Evolutionary conservation across 257 asterid species (phyloP), one percentile per base, ranked within the genome.

Genomic region (Solanum chaucha): DNA sequence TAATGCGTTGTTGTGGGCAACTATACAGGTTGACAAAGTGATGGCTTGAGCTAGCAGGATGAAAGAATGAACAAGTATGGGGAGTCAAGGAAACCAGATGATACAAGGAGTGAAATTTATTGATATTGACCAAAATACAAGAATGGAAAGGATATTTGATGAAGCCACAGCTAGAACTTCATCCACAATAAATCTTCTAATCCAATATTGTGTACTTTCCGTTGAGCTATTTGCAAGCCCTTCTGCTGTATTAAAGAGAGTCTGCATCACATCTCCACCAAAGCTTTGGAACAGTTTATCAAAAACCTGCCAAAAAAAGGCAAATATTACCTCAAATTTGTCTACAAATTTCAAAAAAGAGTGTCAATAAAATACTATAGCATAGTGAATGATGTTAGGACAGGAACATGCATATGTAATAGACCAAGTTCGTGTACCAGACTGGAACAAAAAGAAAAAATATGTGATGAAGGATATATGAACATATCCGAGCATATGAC

Each of bases 31-130:
- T 35, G 99, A 96, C 90, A 97, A 84, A 70, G 99, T 94, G 84
- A 96, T 94, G 36, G 98, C 99, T 96, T 97, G 99, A 92, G 96
- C 99, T 95, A 95, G 94, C 90, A 97, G 92, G 90, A 96, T 90
- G 87, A 93, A 96, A 83, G 99, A 96, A 93, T 97, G 99, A 89
- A 97, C 82, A 89, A 96, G 99, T 97, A 89, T 38, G 86, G 59
- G 59, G 65, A 55, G 96, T 97, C 91, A 93, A 97, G 99, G 98
- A 92, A 85, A 83, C 65, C 68, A 86, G 77, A 87, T 86, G 24
- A 38, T 41, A 70, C 51, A 75, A 87, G 88, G 80, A 86, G 84
- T 32, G 58, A 85, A 87, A 71, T 30, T 58, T 87, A 24, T 17
- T 82, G 58, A 88, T 19, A 75, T 24, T 51, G 70, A 46, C 77